Conservation (phyloP, 1,284 basidiomycete genomes). For the Apiotrichum veenhuisii region DNA sequence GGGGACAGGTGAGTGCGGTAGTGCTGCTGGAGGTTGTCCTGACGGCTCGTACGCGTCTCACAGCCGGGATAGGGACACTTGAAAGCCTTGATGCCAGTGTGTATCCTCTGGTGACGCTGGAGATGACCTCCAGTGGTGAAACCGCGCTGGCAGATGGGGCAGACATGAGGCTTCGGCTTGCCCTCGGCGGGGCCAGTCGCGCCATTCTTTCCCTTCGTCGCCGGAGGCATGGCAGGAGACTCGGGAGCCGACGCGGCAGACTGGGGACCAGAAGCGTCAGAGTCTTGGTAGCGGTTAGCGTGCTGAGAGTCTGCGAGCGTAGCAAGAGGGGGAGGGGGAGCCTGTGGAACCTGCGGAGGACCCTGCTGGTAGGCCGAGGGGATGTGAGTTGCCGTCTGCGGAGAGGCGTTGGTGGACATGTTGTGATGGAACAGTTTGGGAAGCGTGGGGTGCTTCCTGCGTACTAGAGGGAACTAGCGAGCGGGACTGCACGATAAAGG, state of each 20-base stretch:
- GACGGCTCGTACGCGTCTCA: conserved; percentile 45
- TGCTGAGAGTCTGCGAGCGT: conserved; percentile 3
- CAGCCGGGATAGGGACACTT: conserved; percentile 48
- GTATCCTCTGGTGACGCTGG: conserved; percentile 47
- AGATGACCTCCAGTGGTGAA: conserved; percentile 48
- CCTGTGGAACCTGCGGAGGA: conserved; percentile 9
- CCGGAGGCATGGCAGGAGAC: conserved; percentile 13
- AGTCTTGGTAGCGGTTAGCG: conserved; percentile 13
- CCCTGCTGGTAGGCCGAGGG: conserved; percentile 9
- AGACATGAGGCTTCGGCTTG: conserved; percentile 46
- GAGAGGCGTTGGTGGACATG: conserved; percentile 16
- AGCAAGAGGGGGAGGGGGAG: conserved; percentile 1
- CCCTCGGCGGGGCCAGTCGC: conserved; percentile 46
- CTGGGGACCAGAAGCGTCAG: conserved; percentile 6
- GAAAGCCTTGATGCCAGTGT: conserved; percentile 49
- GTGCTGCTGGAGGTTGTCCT: conserved; percentile 49
- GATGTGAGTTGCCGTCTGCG: conserved; percentile 11
- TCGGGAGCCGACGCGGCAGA: conserved; percentile 9
- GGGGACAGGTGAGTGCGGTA: conserved; percentile 48
- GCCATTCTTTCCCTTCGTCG: conserved; percentile 44
- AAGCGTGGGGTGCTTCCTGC: not conserved
- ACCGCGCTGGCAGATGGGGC: conserved; percentile 39
- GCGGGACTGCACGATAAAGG: conserved; percentile 1
- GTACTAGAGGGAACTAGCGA: conserved; percentile 4
- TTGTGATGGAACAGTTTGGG: conserved; percentile 6